These are phyloP conservation scores for Kwoniella botswanensis DNA, from an alignment of 768 basidiomycete genomes.

Conservation along the genomic window DNA sequence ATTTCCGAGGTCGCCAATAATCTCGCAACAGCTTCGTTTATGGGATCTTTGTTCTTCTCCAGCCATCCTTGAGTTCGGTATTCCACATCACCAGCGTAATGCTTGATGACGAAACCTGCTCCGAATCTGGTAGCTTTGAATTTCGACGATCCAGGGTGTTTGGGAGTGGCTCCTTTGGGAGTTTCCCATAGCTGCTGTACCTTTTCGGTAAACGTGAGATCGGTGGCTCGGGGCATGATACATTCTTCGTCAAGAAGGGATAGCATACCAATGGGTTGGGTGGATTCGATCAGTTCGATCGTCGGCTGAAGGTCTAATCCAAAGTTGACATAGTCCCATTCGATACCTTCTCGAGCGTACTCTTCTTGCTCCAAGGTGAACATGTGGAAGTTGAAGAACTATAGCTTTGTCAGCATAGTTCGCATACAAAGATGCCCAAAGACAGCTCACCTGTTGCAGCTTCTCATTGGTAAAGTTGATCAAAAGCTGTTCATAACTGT, in stretches of 20 bases:
- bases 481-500: constrained; percentile 94
- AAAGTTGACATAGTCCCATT: constrained; percentile 98
- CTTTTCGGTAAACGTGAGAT: constrained; percentile 92
- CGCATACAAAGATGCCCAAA: neutral
- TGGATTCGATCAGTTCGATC: constrained; percentile 94
- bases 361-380: constrained; percentile 99
- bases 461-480: constrained; percentile 99
- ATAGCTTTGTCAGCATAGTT: neutral
- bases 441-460: constrained; percentile 81
- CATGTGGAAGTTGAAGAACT: constrained; percentile 89
- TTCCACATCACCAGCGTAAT: constrained; percentile 96
- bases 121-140: constrained; percentile 86
- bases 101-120: constrained; percentile 91
- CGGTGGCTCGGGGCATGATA: constrained; percentile 99
- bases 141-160: constrained; percentile 77
- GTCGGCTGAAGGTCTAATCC: constrained; percentile 96
- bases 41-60: constrained; percentile 98
- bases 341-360: constrained; percentile 91
- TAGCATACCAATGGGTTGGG: constrained; percentile 80
- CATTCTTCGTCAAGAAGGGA: constrained; percentile 96
- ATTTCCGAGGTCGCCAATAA: constrained; percentile 83
- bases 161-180: constrained; percentile 59
- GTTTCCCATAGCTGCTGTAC: constrained; percentile 76
- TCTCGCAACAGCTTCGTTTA: constrained; percentile 92
- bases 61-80: constrained; percentile 96